Percentiles rank a stretch among this genome's conserved stretches.
phyloP scores from a whole-genome alignment of 208 protist species.

The Lotmaria passim region DNA sequence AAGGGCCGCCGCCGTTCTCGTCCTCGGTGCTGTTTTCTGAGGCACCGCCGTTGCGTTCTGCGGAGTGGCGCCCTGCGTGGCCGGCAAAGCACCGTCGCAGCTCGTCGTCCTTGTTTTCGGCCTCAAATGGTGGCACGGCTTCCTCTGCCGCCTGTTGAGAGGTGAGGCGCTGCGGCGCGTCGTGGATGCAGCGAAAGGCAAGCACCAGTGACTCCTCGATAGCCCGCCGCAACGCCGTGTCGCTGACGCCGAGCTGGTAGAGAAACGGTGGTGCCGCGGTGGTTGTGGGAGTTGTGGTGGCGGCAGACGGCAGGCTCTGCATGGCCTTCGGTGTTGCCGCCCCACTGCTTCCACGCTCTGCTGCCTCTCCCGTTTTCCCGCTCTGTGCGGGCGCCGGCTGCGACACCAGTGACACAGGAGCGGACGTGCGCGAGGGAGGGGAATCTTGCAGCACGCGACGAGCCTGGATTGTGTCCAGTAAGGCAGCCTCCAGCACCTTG shows the following conservation, averaged over 20 bases:
- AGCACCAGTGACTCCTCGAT: conserved; percentile 73
- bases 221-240: conserved; percentile 61
- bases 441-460: not conserved
- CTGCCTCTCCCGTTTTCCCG: not conserved
- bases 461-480: conserved; percentile 54
- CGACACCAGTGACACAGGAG: not conserved
- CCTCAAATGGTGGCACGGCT: conserved; percentile 31
- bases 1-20: not conserved
- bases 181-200: conserved; percentile 54
- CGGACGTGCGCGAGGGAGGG: not conserved
- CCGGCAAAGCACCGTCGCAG: conserved; percentile 40
- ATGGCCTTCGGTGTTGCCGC: not conserved
- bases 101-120: conserved; percentile 39
- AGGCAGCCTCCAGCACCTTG: conserved; percentile 54
- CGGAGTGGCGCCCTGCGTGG: conserved; percentile 41
- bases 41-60: conserved; percentile 32
- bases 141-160: conserved; percentile 23
- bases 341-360: conserved; percentile 1
- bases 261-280: conserved; percentile 30
- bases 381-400: not conserved
- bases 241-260: conserved; percentile 45
- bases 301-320: not conserved
- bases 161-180: conserved; percentile 45
- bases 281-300: not conserved
- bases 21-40: not conserved